Conservation (phyloP, 1,284 basidiomycete species). For the Coniferiporia weirii region DNA sequence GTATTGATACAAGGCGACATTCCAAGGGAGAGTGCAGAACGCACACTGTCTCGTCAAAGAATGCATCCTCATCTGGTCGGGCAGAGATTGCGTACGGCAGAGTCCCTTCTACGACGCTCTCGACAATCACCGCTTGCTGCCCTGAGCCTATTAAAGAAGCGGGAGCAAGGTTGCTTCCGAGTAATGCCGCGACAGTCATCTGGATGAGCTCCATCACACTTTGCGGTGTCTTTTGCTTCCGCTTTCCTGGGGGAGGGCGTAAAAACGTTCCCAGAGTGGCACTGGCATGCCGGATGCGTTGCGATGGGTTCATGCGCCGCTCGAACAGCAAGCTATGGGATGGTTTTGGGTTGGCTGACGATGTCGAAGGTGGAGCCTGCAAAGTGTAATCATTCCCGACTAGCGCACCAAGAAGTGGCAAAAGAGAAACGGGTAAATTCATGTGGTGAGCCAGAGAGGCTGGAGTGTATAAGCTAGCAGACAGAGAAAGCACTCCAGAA, state of each 20-base stretch:
- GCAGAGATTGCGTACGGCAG: slow-evolving; percentile 65
- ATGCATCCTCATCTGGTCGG: slow-evolving; percentile 51
- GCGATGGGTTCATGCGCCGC: slow-evolving; percentile 43
- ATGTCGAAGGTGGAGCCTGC: slow-evolving; percentile 34
- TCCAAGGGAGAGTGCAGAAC: slow-evolving; percentile 8
- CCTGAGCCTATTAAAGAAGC: slow-evolving; percentile 44
- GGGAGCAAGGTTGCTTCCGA: slow-evolving; percentile 38
- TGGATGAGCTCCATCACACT: slow-evolving; percentile 75
- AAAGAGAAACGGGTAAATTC: slow-evolving; percentile 61
- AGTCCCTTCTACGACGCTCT: slow-evolving; percentile 65
- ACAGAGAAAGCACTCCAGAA: slow-evolving; percentile 40
- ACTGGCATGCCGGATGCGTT: slow-evolving; percentile 57
- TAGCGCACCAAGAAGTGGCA: slow-evolving; percentile 81
- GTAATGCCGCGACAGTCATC: slow-evolving; percentile 51
- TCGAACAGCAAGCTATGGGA: slow-evolving; percentile 67
- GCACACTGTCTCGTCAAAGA: slow-evolving; percentile 48
- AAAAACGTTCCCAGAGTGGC: slow-evolving; percentile 47
- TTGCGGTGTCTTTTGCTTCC: slow-evolving; percentile 45
- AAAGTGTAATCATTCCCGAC: slow-evolving; percentile 82
- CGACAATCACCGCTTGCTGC: slow-evolving; percentile 60
- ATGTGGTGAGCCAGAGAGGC: slow-evolving; percentile 58
- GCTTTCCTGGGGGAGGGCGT: slow-evolving; percentile 38
- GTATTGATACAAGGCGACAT: slow-evolving; percentile 6
- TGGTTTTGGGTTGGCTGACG: slow-evolving; percentile 24
- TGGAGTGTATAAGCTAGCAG: slow-evolving; percentile 62